phyloP scores from a whole-genome alignment of 2,329 filamentous ascomycete species.

The Colletotrichum tamarilloi region DNA sequence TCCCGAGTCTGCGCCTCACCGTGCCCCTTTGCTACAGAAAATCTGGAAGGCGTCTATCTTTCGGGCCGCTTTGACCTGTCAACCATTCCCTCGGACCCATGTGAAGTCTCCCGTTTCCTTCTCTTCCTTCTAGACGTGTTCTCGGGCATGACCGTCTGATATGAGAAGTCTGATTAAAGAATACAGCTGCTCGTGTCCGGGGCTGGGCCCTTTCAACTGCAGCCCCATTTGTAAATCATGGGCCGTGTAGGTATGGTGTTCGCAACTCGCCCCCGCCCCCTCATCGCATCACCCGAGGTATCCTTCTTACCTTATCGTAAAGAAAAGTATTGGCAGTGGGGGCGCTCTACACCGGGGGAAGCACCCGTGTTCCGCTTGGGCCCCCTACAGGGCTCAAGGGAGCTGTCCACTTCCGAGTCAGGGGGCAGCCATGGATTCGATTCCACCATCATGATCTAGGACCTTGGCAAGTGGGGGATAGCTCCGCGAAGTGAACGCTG shows the following conservation, averaged over 20 bases:
- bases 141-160: not conserved
- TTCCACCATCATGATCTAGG: constrained; percentile 8
- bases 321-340: constrained; percentile 13
- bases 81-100: not conserved
- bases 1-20: not conserved
- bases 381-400: not conserved
- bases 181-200: not conserved
- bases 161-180: not conserved
- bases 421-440: constrained; percentile 2
- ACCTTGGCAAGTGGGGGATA: constrained; percentile 2
- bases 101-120: not conserved
- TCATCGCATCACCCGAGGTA: constrained; percentile 13
- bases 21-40: not conserved
- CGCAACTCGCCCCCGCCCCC: constrained; percentile 11
- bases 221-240: not conserved
- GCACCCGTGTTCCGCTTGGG: constrained; percentile 14
- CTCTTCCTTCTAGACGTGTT: not conserved
- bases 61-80: constrained; percentile 6
- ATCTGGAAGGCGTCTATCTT: not conserved
- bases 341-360: constrained; percentile 16
- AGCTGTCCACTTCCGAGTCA: not conserved
- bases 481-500: not conserved
- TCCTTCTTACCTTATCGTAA: constrained; percentile 20
- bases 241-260: not conserved
- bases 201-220: not conserved